These are phyloP conservation scores for Colletotrichum gigasporum DNA, from an alignment of 2,329 filamentous ascomycete species.

Conservation along the genomic window DNA sequence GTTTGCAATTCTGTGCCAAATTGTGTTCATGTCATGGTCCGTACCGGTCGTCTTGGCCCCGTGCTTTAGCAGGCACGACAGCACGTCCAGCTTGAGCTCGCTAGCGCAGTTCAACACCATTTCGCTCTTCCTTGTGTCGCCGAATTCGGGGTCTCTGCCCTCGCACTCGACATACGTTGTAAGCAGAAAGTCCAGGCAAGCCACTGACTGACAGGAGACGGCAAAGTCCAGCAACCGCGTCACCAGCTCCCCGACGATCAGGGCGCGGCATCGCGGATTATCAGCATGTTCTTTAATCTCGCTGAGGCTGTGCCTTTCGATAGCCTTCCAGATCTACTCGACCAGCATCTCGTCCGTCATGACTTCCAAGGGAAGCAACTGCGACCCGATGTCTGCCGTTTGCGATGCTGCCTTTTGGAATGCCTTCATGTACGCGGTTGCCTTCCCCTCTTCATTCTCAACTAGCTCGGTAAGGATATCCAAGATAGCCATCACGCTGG, in stretches of 20 bases:
- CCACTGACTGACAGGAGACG: not conserved
- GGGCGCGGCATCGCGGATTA: not conserved
- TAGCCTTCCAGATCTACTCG: not conserved
- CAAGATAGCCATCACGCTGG: not conserved
- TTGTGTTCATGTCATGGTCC: not conserved
- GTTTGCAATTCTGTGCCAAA: slow-evolving; percentile 9
- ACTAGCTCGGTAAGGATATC: not conserved
- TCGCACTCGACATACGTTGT: not conserved
- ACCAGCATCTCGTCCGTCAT: slow-evolving; percentile 9
- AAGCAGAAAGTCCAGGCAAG: not conserved
- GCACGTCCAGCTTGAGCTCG: not conserved
- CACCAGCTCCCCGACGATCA: not conserved
- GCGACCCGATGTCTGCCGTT: not conserved
- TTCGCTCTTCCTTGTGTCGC: not conserved
- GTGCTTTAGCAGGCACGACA: not conserved
- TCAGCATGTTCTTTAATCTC: not conserved
- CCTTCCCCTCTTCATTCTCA: not conserved
- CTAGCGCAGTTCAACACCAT: not conserved
- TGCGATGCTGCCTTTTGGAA: not conserved
- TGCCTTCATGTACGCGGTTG: slow-evolving; percentile 10
- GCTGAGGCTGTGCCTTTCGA: not conserved
- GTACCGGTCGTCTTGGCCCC: not conserved
- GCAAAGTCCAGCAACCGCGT: not conserved
- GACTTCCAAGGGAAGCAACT: not conserved
- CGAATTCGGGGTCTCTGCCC: too few relatives aligned